Evolutionary conservation across 2,329 filamentous ascomycete species (phyloP), one percentile per base, ranked within the genome.

Genomic region (Fusarium anthophilum): DNA sequence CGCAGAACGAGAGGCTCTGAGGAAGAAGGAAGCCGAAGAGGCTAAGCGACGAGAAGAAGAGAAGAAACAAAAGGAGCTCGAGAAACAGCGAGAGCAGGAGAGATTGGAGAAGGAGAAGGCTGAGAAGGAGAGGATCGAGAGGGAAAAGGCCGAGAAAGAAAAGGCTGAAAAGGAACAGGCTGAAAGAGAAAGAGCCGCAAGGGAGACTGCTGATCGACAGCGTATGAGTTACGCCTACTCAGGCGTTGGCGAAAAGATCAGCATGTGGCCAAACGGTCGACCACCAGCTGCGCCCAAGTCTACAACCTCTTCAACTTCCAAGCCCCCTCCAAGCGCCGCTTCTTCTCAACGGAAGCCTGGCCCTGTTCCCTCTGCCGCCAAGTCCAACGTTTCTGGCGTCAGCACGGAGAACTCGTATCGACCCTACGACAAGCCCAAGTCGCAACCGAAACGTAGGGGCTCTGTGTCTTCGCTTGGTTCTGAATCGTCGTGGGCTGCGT

Each of bases 401-500:
- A 89, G 87, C 72, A 89, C 89, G 26, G 89, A 92, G 56, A 91
- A 93, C 81, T 95, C 93, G 4, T 95, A 90, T 82, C 91, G 93
- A 56, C 93, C 94, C 2, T 95, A 95, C 81, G 93, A 96, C 79
- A 88, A 90, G 75, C 88, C 91, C 5, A 91, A 88, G 78, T 86
- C 86, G 78, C 86, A 86, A 60, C 86, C 87, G 14, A 80, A 81
- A 24, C 88, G 90, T 72, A 90, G 88, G 70, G 89, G 89, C 65
- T 92, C 92, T n/a, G 86, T 89, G 24, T 91, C 92, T 35, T 93
- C 93, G 1, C 86, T 92, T 30, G 82, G 81, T 77, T 97, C 95
- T 22, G 94, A 97, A 78, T 93, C 93, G 20, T 97, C 94, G 2
- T 98, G 96, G 82, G 93, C 94, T 5, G 89, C 93, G 3, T 97